Conservation (phyloP, 176 grass and related monocot species). For the Hordeum marinum region DNA sequence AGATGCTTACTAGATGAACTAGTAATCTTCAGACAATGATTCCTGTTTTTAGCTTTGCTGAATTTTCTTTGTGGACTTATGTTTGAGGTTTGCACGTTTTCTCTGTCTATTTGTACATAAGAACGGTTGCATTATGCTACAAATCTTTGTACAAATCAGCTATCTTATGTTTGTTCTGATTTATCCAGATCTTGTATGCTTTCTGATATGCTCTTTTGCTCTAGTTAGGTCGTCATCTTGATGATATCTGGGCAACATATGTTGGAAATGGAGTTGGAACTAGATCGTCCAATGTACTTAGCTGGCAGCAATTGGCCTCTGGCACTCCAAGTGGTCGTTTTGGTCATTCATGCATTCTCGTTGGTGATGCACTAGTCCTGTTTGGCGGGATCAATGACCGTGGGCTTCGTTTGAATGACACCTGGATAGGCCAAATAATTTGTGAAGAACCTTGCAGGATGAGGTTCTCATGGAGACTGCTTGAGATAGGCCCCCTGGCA, state of each 20-base stretch:
- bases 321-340: conserved; percentile 85
- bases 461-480: conserved; percentile 66
- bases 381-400: conserved; percentile 92
- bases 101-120: background rate
- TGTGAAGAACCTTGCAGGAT: conserved; percentile 43
- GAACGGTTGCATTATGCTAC: conserved; percentile 1
- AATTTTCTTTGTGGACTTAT: conserved; percentile 10
- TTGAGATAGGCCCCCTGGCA: conserved; percentile 51
- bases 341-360: conserved; percentile 69
- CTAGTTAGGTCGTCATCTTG: conserved; percentile 90
- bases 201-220: conserved; percentile 37
- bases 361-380: conserved; percentile 55
- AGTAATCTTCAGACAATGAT: background rate
- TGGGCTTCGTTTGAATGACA: conserved; percentile 76
- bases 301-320: conserved; percentile 76
- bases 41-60: background rate
- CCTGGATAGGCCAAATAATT: conserved; percentile 72
- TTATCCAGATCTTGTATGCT: background rate
- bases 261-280: conserved; percentile 69
- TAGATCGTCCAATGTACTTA: conserved; percentile 37
- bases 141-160: background rate
- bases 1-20: background rate
- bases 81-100: background rate
- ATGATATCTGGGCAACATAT: conserved; percentile 91
- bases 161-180: conserved; percentile 10